Base-by-base conservation (phyloP, 345 rosid species). In the Salix suchowensis region DNA sequence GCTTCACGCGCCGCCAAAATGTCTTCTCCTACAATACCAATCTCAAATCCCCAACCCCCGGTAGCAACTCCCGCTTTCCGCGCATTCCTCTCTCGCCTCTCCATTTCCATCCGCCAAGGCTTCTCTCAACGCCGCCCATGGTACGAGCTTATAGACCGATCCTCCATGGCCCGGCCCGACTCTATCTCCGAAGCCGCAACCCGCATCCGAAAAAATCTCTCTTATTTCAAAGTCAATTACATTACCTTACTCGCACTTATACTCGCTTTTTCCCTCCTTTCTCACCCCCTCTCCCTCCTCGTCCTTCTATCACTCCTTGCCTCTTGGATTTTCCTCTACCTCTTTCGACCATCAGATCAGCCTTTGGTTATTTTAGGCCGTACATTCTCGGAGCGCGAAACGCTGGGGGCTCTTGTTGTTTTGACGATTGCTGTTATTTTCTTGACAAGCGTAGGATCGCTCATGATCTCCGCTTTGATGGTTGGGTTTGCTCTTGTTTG, bases 91-190 rank as follows among this genome's bases (percentile, higher is more conserved):
- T 85, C 94, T 6, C 94, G 93, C 30, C 84, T 93, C 79, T 77
- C 92, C 40, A 77, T 91, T 65, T 91, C 93, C 68, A 79, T 88
- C 91, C 93, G 96, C 30, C 87, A 80, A 1, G 90, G 91, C 65
- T 78, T 93, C 77, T 91, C 97, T 8, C 93, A 87, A 76, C 90
- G 97, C 70, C 97, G 94, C 12, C 96, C 96, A 1, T 91, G 96
- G 96, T 70, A 70, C 48, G 97, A 93, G 67, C 89, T 93, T 44
- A 64, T 89, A 30, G 96, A 93, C 81, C 88, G 96, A 7, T 64
- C 85, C 10, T 82, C 93, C 65, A 68, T 91, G 83, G 67, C 90
- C 48, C 81, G 91, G 1, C 96, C 96, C 9, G 94, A 89, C 4
- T 81, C 87, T 23, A 76, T 91, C 32, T 70, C 94, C 37, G 94